Percentiles rank a stretch among this genome's conserved stretches.
Evolutionary conservation across 2,329 filamentous ascomycete genomes (phyloP).

Genomic region (Fusarium palustre): DNA sequence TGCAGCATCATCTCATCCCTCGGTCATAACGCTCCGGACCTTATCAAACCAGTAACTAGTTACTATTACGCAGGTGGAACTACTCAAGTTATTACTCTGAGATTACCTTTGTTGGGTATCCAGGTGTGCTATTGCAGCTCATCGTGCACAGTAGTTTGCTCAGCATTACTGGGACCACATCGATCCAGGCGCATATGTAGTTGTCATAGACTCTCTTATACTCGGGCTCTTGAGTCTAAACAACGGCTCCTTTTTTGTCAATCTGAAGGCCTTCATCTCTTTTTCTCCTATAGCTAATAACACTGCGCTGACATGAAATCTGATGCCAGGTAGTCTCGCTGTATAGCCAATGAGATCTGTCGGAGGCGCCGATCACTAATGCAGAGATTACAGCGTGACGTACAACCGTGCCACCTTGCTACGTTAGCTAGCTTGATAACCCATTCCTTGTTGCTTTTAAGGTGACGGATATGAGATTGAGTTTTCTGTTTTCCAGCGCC

Average conservation of each 20-base stretch:
- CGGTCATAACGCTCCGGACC: background rate
- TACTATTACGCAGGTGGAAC: background rate
- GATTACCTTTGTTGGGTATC: background rate
- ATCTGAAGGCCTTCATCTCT: background rate
- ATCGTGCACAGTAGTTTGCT: background rate
- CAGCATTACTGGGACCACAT: too few species aligned
- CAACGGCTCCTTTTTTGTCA: background rate
- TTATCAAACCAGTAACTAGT: background rate
- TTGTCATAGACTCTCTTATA: background rate
- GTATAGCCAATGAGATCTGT: conserved; percentile 2
- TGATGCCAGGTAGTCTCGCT: background rate
- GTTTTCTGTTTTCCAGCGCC: conserved; percentile 12
- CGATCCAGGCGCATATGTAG: background rate
- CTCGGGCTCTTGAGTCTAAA: background rate
- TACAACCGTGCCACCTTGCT: background rate
- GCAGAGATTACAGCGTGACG: conserved; percentile 10
- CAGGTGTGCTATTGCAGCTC: background rate
- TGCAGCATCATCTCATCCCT: background rate
- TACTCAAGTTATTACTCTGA: background rate
- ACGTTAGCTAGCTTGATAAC: background rate
- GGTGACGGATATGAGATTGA: conserved; percentile 5
- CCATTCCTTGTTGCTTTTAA: conserved; percentile 13
- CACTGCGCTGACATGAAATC: background rate
- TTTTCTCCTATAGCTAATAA: background rate
- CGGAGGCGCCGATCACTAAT: conserved; percentile 1